Conservation (phyloP, 2,329 filamentous ascomycete species). For the Lasiodiplodia sp. region DNA sequence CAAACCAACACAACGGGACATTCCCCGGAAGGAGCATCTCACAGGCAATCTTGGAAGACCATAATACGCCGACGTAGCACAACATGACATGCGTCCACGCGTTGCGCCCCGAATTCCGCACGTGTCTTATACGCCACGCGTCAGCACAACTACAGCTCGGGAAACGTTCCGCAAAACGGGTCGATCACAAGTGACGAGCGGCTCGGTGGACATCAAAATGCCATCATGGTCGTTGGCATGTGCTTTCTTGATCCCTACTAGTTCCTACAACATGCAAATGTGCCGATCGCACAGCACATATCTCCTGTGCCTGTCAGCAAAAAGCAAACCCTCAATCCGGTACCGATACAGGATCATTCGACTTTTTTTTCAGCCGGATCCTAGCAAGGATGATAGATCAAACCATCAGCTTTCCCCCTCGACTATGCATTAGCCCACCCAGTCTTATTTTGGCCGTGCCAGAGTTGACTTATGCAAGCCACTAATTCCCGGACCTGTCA, state of each 20-base stretch:
- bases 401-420: not conserved
- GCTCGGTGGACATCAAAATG: not conserved
- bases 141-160: not conserved
- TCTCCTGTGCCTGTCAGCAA: slow-evolving; percentile 2
- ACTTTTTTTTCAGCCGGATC: not conserved
- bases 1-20: not conserved
- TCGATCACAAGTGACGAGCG: not conserved
- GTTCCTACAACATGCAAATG: not conserved
- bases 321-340: not conserved
- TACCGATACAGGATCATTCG: not conserved
- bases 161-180: not conserved
- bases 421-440: not conserved
- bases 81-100: not conserved
- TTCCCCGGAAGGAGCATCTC: not conserved
- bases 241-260: not conserved
- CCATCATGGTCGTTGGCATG: not conserved
- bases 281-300: not conserved
- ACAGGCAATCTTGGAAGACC: not conserved
- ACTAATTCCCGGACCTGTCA: not conserved
- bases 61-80: no score
- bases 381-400: not conserved
- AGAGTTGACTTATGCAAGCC: not conserved
- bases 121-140: slow-evolving; percentile 16
- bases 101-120: not conserved
- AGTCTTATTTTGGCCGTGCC: not conserved